Conservation (phyloP, 2,329 filamentous ascomycete genomes). For the Diplocarpon rosae region DNA sequence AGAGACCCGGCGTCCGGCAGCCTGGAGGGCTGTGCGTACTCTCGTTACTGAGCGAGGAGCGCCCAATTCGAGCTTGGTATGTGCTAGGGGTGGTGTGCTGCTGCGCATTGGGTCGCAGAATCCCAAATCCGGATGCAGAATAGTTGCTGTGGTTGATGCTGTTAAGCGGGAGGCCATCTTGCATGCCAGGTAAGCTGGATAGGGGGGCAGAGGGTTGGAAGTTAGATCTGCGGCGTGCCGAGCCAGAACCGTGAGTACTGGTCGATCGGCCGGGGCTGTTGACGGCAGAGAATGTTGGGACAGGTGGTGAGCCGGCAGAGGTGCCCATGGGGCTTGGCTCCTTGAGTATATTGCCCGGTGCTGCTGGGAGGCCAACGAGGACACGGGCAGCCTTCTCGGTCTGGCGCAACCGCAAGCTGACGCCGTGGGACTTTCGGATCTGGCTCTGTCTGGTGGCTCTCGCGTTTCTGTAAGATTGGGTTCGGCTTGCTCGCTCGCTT, state of each 20-base stretch:
- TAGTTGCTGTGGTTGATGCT: background rate
- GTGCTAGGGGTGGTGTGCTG: background rate
- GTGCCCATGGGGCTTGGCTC: background rate
- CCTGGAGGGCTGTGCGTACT: constrained; percentile 3
- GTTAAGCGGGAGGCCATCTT: background rate
- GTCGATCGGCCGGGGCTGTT: background rate
- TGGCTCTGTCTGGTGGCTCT: constrained; percentile 22
- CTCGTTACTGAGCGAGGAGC: background rate
- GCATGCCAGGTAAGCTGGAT: background rate
- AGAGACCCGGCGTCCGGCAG: background rate
- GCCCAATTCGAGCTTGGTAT: background rate
- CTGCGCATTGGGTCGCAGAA: background rate
- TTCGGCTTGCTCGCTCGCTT: constrained; percentile 6
- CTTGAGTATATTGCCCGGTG: background rate
- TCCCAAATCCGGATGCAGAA: constrained; percentile 2
- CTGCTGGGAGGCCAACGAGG: constrained; percentile 3
- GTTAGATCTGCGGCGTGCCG: background rate
- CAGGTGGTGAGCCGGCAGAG: background rate
- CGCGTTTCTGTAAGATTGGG: constrained; percentile 20
- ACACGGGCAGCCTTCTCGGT: constrained; percentile 18
- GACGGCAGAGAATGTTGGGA: constrained; percentile 5
- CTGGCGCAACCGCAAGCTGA: constrained; percentile 22
- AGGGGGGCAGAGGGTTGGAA: background rate
- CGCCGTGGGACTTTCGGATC: constrained; percentile 21
- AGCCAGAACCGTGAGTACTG: background rate